Evolutionary conservation across 352 stramenopile genomes (phyloP), one percentile per base, ranked within the genome.

Genomic region (Phytophthora syringae): DNA sequence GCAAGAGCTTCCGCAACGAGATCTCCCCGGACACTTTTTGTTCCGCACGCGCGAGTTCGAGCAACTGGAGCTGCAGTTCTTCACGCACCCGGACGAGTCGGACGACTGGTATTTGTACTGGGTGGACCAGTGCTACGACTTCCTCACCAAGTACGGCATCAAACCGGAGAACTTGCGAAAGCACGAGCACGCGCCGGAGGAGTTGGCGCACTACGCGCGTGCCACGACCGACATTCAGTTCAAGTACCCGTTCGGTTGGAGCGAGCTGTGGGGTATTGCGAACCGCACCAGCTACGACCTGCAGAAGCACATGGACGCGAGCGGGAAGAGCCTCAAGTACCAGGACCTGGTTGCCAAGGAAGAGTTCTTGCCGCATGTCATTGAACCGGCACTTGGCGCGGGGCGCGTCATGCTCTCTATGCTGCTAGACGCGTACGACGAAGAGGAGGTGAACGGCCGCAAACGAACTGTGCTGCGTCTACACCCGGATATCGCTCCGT

Each of bases 1-100:
- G 97, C 61, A 99, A 99, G 72, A 97, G 95, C 51, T 99, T 99
- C 74, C 89, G 97, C 18, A 99, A 99, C 67, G 97, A 99, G 80
- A 99, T 99, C 67, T 99, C 95, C 95, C 96, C 0, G 80, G 95
- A 7, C 97, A 99, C 60, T 99, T 99, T 67, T 84, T 99, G 51
- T 99, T 99, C 70, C 94, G 97, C 52, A 98, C 84, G 52, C 85
- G 97, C 30, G 97, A 99, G 82, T 99, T 99, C 70, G 96, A 99
- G 78, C 97, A 99, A 82, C 95, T 99, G 47, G 97, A 99, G 76
- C 86, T 94, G 20, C 80, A 93, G 71, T 94, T 88, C 64, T 94
- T 94, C 64, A 93, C 82, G 53, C 74, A 86, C 57, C 84, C 84
- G 50, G 47, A 74, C 36, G 86, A 94, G 32, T 92, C 82, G n/a